Base-by-base conservation (phyloP, 495 filamentous ascomycete species). In the Aspergillus ostianus region DNA sequence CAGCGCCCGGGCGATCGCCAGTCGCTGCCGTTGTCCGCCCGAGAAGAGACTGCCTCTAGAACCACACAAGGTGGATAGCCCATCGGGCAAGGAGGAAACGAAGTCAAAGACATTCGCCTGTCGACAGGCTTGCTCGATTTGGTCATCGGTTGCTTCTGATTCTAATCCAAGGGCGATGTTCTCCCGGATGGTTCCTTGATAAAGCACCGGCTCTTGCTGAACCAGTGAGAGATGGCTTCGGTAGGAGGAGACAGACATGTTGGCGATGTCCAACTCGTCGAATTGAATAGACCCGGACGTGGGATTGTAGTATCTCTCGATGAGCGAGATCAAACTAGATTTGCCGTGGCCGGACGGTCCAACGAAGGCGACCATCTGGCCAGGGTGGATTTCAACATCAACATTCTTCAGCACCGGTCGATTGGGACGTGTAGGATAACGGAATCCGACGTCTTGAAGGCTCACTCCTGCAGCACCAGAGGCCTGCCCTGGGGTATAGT, bases 241-340 rank as follows among this genome's bases (percentile, higher is more conserved):
- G 36, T 54, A 54, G 12, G 52, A 21, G 12, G 52, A 26, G 6
- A 54, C 36, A 8, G 52, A 46, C 52, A 45, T 54, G 2, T 45
- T 30, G 17, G 32, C 19, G 8, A 54, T 54, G 17, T 54, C 20
- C 8, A 32, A 18, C 8, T 32, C 20, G 13, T 54, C 52, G 9
- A 54, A 23, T 4, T 13, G 19, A 13, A 54, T 54, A 3, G 8
- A 3, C 5, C 52, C 52, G 6, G 52, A 23, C 2, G 52, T 23
- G 6, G 52, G 52, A 26, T 54, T 54, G 21, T 87, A 87, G 67
- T 87, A 87, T 49, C 75, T 44, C 68, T 84, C 82, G 4, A 88
- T 64, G 4, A 88, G 72, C 7, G 78, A 80, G 21, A 56, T 49
- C 12, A 56, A 19, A n/a, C 44, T 56, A 26, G 44, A 47, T 27